phyloP scores from a whole-genome alignment of 2,329 filamentous ascomycete genomes.

The Colletotrichum destructivum region DNA sequence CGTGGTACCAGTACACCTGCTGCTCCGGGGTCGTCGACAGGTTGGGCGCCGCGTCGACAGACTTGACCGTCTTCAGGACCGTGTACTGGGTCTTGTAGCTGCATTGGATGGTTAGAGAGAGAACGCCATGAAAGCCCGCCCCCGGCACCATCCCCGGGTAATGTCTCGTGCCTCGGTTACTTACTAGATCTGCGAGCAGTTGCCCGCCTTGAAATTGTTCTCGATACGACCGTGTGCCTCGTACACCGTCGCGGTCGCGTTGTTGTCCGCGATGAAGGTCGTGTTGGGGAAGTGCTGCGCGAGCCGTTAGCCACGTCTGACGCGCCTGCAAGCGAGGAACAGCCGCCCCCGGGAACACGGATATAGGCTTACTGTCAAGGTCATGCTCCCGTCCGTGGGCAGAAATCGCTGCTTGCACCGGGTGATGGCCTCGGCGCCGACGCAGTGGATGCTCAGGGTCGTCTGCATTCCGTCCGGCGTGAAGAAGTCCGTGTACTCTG shows the following conservation, averaged over 20 bases:
- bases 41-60: conserved; percentile 26
- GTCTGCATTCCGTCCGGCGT: conserved; percentile 37
- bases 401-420: conserved; percentile 36
- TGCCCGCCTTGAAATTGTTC: conserved; percentile 34
- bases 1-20: conserved; percentile 39
- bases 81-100: conserved; percentile 41
- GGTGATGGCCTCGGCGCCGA: conserved; percentile 30
- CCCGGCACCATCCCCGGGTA: no score
- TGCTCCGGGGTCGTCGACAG: conserved; percentile 27
- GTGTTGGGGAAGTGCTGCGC: conserved; percentile 36
- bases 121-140: no score
- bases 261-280: conserved; percentile 26
- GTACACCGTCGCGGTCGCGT: conserved; percentile 30
- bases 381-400: conserved; percentile 34
- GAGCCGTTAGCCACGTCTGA: neutral
- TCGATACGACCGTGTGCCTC: conserved; percentile 33
- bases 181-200: conserved; percentile 39
- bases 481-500: conserved; percentile 38
- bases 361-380: conserved; percentile 14
- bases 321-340: neutral
- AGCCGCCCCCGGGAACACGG: no score
- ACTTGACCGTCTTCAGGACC: conserved; percentile 22
- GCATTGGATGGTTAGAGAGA: neutral
- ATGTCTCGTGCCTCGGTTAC: neutral
- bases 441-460: conserved; percentile 36